Conservation (phyloP, 2,329 filamentous ascomycete species). For the Zalaria sp. region DNA sequence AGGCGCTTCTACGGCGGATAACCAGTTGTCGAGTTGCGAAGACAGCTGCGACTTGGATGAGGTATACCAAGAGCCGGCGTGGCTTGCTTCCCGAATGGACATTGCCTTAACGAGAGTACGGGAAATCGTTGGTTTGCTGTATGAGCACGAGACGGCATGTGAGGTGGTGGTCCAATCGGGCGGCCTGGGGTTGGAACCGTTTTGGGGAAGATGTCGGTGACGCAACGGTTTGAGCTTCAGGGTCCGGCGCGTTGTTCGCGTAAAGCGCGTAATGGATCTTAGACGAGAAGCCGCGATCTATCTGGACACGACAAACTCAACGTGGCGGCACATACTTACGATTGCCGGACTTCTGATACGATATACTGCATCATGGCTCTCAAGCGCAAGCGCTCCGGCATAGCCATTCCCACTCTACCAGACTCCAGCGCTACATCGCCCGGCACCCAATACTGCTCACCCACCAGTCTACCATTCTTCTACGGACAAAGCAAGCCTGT, state of each 20-base stretch:
- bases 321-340: neutral
- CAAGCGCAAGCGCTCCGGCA: constrained; percentile 43
- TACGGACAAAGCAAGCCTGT: constrained; percentile 16
- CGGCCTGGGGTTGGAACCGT: neutral
- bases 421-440: constrained; percentile 22
- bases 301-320: neutral
- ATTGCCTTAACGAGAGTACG: constrained; percentile 15
- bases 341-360: neutral
- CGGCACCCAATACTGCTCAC: constrained; percentile 9
- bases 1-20: constrained; percentile 54
- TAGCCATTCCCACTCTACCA: constrained; percentile 28
- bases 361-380: constrained; percentile 26
- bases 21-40: constrained; percentile 57
- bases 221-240: no score
- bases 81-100: constrained; percentile 44
- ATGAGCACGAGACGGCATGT: neutral
- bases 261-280: no score
- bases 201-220: neutral
- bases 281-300: no score
- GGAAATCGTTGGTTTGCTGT: neutral
- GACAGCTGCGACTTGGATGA: constrained; percentile 45
- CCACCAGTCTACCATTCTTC: constrained; percentile 13
- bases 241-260: no score
- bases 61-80: constrained; percentile 84
- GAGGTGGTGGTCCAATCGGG: neutral